These are phyloP conservation scores for Teratosphaeria zuluensis DNA, from an alignment of 2,329 filamentous ascomycete genomes.

Conservation along the genomic window DNA sequence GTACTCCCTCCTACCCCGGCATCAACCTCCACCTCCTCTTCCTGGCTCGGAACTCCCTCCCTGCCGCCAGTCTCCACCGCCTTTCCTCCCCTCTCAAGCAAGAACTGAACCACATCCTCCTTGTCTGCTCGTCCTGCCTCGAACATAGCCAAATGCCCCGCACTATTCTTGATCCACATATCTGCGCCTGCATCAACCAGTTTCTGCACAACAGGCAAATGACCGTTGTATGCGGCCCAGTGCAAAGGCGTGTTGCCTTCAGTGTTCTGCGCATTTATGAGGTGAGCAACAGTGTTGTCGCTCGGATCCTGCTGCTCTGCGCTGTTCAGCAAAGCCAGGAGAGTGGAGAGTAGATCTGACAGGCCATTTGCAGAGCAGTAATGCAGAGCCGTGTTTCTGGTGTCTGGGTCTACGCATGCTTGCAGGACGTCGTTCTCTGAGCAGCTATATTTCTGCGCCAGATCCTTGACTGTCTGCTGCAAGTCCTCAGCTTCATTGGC, in stretches of 20 bases:
- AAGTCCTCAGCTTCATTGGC: constrained; percentile 66
- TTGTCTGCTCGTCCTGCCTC: constrained; percentile 42
- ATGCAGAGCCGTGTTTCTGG: constrained; percentile 72
- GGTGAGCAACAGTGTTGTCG: constrained; percentile 22
- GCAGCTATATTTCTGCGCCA: constrained; percentile 53
- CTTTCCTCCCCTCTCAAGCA: constrained; percentile 38
- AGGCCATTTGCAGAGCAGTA: constrained; percentile 92
- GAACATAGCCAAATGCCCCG: constrained; percentile 58
- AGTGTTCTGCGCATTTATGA: constrained; percentile 62
- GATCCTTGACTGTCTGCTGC: constrained; percentile 44
- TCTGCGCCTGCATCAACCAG: constrained; percentile 70
- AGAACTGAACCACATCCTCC: constrained; percentile 38
- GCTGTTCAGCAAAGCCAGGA: constrained; percentile 9
- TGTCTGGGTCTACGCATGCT: constrained; percentile 62
- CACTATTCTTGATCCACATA: constrained; percentile 67
- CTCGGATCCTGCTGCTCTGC: neutral
- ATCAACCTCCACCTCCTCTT: constrained; percentile 6
- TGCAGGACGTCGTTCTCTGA: constrained; percentile 55
- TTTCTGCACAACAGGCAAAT: constrained; percentile 67
- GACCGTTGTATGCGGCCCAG: constrained; percentile 86
- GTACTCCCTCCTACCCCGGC: neutral
- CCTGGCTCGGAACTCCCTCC: constrained; percentile 3
- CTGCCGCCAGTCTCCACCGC: constrained; percentile 22
- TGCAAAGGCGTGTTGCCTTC: constrained; percentile 87
- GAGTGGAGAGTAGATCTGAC: constrained; percentile 26